Conservation (phyloP, 2,329 filamentous ascomycete species). For the Fusarium algeriense region DNA sequence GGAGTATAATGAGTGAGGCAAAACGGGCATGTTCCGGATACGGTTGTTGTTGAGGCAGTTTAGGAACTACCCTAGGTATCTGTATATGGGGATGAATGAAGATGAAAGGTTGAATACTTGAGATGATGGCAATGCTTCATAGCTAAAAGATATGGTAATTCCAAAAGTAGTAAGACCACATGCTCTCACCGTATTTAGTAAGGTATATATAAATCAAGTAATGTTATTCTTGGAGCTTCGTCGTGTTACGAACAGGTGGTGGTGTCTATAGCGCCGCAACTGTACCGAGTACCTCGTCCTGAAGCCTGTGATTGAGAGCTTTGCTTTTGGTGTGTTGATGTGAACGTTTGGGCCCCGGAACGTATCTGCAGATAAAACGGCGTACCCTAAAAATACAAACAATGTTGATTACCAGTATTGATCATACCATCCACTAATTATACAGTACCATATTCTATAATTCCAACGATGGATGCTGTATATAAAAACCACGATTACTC, state of each 20-base stretch:
- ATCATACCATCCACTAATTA: no score
- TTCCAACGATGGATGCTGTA: background rate
- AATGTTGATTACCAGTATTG: background rate
- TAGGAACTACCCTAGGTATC: constrained; percentile 6
- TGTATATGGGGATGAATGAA: background rate
- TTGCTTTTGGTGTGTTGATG: background rate
- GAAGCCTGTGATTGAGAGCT: constrained; percentile 1
- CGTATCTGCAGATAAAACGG: background rate
- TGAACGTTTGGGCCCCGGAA: background rate
- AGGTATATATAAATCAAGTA: background rate
- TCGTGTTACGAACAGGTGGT: constrained; percentile 26
- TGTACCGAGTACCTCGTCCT: constrained; percentile 27
- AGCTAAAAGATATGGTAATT: background rate
- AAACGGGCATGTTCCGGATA: constrained; percentile 32
- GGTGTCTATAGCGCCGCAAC: constrained; percentile 22
- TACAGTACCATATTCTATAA: no score
- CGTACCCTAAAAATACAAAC: background rate
- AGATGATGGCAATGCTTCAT: background rate
- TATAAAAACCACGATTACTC: constrained; percentile 35
- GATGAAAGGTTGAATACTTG: background rate
- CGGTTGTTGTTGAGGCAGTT: background rate
- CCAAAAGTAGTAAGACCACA: background rate
- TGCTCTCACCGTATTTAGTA: background rate
- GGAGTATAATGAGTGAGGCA: background rate
- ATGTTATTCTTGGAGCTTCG: constrained; percentile 7